A percentile compares a stretch with the other conserved stretches of the same genome.
Evolutionary conservation across 352 stramenopile genomes (phyloP).

Genomic region (Globisporangium acanthophoron): DNA sequence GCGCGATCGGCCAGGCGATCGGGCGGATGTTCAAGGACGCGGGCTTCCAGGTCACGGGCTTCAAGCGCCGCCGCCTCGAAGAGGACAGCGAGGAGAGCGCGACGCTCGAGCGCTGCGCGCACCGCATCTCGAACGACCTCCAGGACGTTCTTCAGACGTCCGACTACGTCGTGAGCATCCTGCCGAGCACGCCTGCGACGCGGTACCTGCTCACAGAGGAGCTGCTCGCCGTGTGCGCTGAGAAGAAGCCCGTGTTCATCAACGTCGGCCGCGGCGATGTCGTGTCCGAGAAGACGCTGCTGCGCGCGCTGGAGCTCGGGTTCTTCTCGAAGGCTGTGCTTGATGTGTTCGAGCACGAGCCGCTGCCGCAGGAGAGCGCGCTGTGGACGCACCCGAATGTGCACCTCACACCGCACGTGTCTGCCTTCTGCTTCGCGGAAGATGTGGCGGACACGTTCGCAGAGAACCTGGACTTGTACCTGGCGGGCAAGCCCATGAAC

Average conservation of each 20-base stretch:
- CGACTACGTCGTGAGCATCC: conserved; percentile 82
- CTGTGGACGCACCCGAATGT: conserved; percentile 65
- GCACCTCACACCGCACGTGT: conserved; percentile 77
- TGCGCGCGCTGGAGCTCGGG: conserved; percentile 55
- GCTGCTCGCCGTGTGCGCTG: conserved; percentile 38
- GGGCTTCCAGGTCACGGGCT: conserved; percentile 62
- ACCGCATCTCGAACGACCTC: conserved; percentile 42
- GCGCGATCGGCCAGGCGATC: conserved; percentile 58
- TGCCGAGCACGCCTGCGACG: conserved; percentile 75
- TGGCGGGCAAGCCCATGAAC: conserved; percentile 25
- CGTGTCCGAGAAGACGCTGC: conserved; percentile 43
- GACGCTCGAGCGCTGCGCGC: conserved; percentile 16
- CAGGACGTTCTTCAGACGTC: conserved; percentile 44
- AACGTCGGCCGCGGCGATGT: conserved; percentile 86
- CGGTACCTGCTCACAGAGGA: conserved; percentile 49
- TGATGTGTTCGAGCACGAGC: conserved; percentile 57
- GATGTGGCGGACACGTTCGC: conserved; percentile 78
- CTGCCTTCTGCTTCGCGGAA: conserved; percentile 61
- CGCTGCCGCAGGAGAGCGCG: conserved; percentile 37
- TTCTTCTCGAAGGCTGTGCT: conserved; percentile 56
- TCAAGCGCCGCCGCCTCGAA: conserved; percentile 52
- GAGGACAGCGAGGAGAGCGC: too few species aligned
- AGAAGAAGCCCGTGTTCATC: conserved; percentile 74
- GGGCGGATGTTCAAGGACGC: conserved; percentile 35
- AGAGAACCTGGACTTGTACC: conserved; percentile 44